Evolutionary conservation across 1,139 yeast species (phyloP).

Genomic region (Maudiozyma humilis): DNA sequence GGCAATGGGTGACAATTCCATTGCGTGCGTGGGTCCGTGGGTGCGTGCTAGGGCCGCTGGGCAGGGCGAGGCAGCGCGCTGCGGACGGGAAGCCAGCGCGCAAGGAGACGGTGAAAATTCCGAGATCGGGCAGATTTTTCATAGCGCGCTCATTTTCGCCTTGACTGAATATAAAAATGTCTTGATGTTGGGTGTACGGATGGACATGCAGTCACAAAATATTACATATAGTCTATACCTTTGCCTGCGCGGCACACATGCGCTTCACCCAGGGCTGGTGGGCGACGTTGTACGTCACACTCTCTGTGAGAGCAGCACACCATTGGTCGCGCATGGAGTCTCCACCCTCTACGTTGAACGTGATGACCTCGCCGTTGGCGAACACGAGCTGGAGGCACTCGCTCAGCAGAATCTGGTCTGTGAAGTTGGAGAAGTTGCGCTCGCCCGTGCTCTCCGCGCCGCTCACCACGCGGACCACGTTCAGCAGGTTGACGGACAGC

Average conservation of each 20-base stretch:
- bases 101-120: no score
- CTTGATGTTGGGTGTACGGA: background rate
- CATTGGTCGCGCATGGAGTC: no score
- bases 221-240: background rate
- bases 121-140: background rate
- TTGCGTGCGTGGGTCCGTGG: no score
- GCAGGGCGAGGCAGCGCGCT: no score
- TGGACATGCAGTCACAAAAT: background rate
- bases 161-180: background rate
- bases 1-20: no score
- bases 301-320: constrained; percentile 49
- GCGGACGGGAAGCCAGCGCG: no score
- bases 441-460: constrained; percentile 1
- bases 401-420: constrained; percentile 50
- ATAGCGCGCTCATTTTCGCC: background rate
- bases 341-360: constrained; percentile 50
- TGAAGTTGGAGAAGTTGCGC: constrained; percentile 43
- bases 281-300: constrained; percentile 43
- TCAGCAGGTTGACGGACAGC: constrained; percentile 57
- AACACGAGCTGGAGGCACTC: constrained; percentile 58
- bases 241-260: constrained; percentile 5
- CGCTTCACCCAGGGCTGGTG: constrained; percentile 66
- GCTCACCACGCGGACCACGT: constrained; percentile 31
- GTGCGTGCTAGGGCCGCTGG: no score
- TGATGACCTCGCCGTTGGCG: constrained; percentile 60